Evolutionary conservation across 257 asterid species (phyloP), one percentile per base, ranked within the genome.

Genomic region (Anisodus tanguticus): DNA sequence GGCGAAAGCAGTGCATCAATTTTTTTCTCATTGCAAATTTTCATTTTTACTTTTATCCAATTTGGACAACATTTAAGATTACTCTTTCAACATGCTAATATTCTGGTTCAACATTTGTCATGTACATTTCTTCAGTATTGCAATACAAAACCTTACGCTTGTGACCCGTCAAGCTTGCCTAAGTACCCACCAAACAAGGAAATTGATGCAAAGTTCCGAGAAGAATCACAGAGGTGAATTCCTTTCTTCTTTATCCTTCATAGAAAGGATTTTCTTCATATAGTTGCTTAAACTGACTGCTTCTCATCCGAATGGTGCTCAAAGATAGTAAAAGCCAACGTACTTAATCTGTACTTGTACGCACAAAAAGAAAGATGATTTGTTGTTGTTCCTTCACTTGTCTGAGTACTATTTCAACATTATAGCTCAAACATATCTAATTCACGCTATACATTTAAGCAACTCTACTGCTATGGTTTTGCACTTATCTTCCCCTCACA

Each of bases 181-280:
- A 92, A 88, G 84, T 93, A 88, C 88, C 98, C 97, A 6, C 99
- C 98, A 5, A 94, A 92, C 89, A 97, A 92, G 83, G 99, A 97
- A 93, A 93, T 95, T 45, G 99, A 97, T 87, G 98, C 98, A 19
- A 95, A 93, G 89, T 83, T 89, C 89, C 95, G 98, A 8, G 98
- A 94, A 82, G 98, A 92, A 26, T 91, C 90, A 53, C 88, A 87
- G 85, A 93, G 98, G 97, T 91, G 51, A 84, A 47, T 69, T 82
- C 43, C 54, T 67, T 64, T 49, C 49, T 47, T 70, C 31, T 49
- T 47, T 64, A 51, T 6, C 35, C 54, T 57, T 37, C 58, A 9
- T 80, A n/a, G 41, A 43, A 43, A 45, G 76, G 26, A 63, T 45
- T 11, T 81, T 51, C 37, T 3, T 31, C 58, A 45, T 68, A 17